Conservation (phyloP, 495 filamentous ascomycete genomes). For the Penicillium mononematosum region DNA sequence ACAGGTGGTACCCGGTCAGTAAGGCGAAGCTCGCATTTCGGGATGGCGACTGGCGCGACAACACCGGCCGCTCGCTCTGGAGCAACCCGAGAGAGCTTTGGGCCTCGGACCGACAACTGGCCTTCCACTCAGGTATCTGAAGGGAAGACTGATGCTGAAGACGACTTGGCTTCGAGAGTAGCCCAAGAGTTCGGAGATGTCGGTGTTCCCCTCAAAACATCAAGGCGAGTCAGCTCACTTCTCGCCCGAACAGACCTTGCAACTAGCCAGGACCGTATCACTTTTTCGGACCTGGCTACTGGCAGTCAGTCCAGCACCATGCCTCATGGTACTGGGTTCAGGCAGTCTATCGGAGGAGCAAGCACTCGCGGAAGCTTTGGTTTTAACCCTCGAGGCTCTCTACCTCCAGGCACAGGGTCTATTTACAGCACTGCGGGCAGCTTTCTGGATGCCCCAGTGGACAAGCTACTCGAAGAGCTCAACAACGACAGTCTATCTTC, state of each 20-base stretch:
- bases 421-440: slow-evolving; percentile 49
- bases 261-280: slow-evolving; percentile 67
- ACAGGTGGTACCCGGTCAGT: slow-evolving; percentile 58
- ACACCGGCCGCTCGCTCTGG: slow-evolving; percentile 64
- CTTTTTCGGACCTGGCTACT: slow-evolving; percentile 67
- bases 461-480: slow-evolving; percentile 71
- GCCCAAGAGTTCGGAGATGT: slow-evolving; percentile 73
- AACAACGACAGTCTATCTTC: slow-evolving; percentile 61
- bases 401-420: slow-evolving; percentile 43
- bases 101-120: slow-evolving; percentile 40
- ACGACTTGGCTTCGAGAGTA: slow-evolving; percentile 68
- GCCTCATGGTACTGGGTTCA: slow-evolving; percentile 50
- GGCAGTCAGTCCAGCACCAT: slow-evolving; percentile 47
- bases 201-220: slow-evolving; percentile 67
- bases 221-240: slow-evolving; percentile 86
- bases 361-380: slow-evolving; percentile 61
- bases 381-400: slow-evolving; percentile 43
- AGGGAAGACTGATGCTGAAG: slow-evolving; percentile 42
- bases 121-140: slow-evolving; percentile 15
- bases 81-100: slow-evolving; percentile 57
- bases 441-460: slow-evolving; percentile 65
- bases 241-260: slow-evolving; percentile 89
- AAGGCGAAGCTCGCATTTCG: slow-evolving; percentile 85
- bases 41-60: slow-evolving; percentile 70
- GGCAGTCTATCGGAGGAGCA: slow-evolving; percentile 73